Evolutionary conservation across 83 land plant genomes (phyloP), one percentile per base, ranked within the genome.

Genomic region (Diphasiastrum complanatum): DNA sequence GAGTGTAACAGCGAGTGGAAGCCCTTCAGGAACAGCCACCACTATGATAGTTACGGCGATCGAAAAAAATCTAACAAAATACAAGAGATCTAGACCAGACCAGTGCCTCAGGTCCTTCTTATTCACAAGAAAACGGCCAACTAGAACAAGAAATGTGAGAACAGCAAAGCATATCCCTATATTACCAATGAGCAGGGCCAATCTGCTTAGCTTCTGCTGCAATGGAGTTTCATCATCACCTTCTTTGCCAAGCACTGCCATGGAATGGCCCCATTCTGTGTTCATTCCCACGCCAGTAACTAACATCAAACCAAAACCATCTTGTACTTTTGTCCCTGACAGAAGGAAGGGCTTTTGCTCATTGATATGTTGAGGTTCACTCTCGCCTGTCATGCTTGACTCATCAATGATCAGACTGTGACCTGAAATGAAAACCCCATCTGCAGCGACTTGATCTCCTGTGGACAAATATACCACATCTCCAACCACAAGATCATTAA

Each of bases 401-500:
- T 74, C 77, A 46, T 74, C 77, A 45, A 74, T 67, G 1, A 41
- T 47, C n/a, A 74, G 40, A 8, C 55, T 37, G 34, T 47, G 62
- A 6, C 77, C 77, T 18, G 34, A 25, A 49, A 74, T 41, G 36
- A 47, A 62, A 62, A 74, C 48, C 11, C 77, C 77, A 22, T 74
- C 77, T 33, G 77, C 77, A 34, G 77, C 66, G 45, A 74, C 63
- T 53, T 67, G 77, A 33, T 74, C 72, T 14, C 77, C 77, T 20
- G 61, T 62, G 4, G 28, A 28, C 60, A 74, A 54, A 46, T 74
- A 82, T 4, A 86, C 82, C 12, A 83, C 60, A 67, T 86, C 91
- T 43, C 91, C 91, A 59, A 85, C 82, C 38, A 86, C 80, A 37
- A 86, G 69, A 24, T 83, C 82, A 66, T 80, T 73, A 26, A 82